phyloP scores from a whole-genome alignment of 768 basidiomycete genomes.

The Boletus rufocinnamomeus region DNA sequence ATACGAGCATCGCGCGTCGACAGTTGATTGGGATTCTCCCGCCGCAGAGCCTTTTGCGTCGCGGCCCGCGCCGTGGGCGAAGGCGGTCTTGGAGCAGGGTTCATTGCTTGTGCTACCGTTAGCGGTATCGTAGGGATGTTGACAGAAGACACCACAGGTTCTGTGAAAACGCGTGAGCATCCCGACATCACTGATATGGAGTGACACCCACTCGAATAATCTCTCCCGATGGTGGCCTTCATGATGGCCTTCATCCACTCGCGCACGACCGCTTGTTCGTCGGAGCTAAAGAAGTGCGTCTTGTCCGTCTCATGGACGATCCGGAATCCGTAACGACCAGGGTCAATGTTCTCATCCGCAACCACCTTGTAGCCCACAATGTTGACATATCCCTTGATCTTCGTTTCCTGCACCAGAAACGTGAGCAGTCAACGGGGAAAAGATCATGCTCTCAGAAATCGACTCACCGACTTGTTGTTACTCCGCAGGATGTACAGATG shows the following conservation, averaged over 20 bases:
- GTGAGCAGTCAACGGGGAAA: constrained; percentile 1
- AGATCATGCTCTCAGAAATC: not conserved
- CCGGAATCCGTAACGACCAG: constrained; percentile 93
- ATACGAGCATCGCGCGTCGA: constrained; percentile 79
- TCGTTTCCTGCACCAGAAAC: constrained; percentile 64
- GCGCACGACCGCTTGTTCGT: constrained; percentile 81
- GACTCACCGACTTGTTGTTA: constrained; percentile 52
- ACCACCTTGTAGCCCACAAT: constrained; percentile 90
- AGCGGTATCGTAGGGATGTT: constrained; percentile 97
- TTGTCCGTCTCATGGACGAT: constrained; percentile 88
- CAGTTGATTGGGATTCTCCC: constrained; percentile 83
- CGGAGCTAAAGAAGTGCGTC: constrained; percentile 89
- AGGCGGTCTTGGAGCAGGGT: constrained; percentile 91
- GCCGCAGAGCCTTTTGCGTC: constrained; percentile 81
- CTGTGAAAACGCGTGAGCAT: constrained; percentile 42
- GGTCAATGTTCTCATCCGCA: constrained; percentile 88
- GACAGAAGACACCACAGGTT: constrained; percentile 92
- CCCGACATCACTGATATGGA: not conserved
- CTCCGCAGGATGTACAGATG: constrained; percentile 88
- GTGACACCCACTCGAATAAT: constrained; percentile 75
- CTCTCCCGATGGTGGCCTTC: constrained; percentile 96
- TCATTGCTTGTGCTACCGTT: constrained; percentile 94
- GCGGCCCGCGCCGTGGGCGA: constrained; percentile 87
- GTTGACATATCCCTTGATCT: constrained; percentile 96
- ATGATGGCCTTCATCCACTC: constrained; percentile 99